phyloP scores from a whole-genome alignment of 1,284 basidiomycete species.

The Schizopora paradoxa region DNA sequence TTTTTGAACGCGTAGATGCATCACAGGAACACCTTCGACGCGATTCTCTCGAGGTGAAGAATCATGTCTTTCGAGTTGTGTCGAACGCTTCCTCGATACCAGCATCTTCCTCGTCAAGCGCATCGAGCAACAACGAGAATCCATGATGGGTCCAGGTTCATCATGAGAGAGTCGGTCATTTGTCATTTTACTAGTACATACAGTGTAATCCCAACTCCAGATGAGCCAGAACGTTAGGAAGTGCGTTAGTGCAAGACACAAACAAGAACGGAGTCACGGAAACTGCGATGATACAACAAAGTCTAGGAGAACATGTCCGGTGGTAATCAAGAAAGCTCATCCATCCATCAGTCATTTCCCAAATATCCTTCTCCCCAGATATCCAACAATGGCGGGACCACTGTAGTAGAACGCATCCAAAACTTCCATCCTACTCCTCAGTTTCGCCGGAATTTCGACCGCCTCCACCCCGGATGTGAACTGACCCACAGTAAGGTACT shows the following conservation, averaged over 20 bases:
- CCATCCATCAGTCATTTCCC: slow-evolving; percentile 1
- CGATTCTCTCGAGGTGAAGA: slow-evolving; percentile 84
- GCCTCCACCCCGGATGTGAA: slow-evolving; percentile 30
- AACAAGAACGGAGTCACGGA: no score
- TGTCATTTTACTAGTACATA: background rate
- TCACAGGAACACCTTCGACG: slow-evolving; percentile 79
- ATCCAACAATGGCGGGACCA: slow-evolving; percentile 50
- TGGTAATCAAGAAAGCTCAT: background rate
- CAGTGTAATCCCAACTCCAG: background rate
- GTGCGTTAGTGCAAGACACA: no score
- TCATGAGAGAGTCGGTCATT: no score
- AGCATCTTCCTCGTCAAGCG: slow-evolving; percentile 81
- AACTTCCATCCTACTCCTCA: slow-evolving; percentile 48
- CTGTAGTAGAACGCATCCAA: slow-evolving; percentile 68
- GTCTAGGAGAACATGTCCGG: background rate
- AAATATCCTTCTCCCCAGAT: slow-evolving; percentile 35
- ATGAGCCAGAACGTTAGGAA: no score
- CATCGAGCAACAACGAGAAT: slow-evolving; percentile 57
- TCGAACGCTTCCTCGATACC: slow-evolving; percentile 93
- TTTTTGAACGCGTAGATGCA: slow-evolving; percentile 54
- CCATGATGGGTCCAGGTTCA: slow-evolving; percentile 13
- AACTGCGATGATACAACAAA: no score
- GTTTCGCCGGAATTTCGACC: slow-evolving; percentile 54
- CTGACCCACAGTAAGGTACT: slow-evolving; percentile 40
- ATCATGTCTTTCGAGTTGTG: slow-evolving; percentile 85